These are phyloP conservation scores for Ceratobasidium sp. DNA, from an alignment of 1,284 basidiomycete genomes.

Conservation along the genomic window DNA sequence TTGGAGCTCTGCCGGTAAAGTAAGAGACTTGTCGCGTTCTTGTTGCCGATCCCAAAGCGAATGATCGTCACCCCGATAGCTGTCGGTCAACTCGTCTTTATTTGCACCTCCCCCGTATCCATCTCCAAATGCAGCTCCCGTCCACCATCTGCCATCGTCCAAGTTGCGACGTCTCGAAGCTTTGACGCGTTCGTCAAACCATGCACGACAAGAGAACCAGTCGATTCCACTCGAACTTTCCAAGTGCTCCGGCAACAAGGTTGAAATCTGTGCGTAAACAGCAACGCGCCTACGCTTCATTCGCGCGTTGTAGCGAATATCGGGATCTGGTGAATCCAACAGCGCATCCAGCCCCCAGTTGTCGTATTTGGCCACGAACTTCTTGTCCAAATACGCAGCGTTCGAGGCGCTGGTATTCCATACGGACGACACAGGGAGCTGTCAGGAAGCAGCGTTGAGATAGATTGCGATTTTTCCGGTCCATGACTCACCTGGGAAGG, in stretches of 20 bases:
- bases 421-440: background rate
- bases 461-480: background rate
- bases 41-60: background rate
- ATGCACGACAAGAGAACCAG: background rate
- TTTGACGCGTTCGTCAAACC: slow-evolving; percentile 2
- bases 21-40: background rate
- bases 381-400: background rate
- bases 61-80: background rate
- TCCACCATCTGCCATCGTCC: background rate
- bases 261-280: background rate
- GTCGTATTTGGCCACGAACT: too few relatives aligned
- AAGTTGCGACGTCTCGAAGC: background rate
- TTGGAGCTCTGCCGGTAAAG: background rate
- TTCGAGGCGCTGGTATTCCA: background rate
- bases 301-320: slow-evolving; percentile 5
- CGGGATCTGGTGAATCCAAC: background rate
- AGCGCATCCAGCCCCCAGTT: too few relatives aligned
- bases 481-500: background rate
- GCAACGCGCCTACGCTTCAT: background rate
- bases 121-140: background rate
- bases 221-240: background rate
- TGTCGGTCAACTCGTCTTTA: background rate
- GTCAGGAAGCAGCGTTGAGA: background rate
- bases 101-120: background rate
- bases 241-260: background rate